Evolutionary conservation across 2,329 filamentous ascomycete species (phyloP).

Genomic region (Sordariomycetes sp.): DNA sequence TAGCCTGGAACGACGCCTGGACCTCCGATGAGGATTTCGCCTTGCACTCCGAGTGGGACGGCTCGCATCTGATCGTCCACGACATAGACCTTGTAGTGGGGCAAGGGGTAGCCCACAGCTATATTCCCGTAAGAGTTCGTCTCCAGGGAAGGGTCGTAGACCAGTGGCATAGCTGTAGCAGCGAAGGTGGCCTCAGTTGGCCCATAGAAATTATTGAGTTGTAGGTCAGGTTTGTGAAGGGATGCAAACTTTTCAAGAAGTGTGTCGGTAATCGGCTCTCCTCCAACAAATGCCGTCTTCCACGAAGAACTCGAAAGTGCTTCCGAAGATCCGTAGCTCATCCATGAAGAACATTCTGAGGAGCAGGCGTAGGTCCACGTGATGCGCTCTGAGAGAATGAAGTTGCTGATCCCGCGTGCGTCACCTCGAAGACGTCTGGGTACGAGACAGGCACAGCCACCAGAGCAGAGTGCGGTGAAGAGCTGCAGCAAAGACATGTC

Average conservation of each 20-base stretch:
- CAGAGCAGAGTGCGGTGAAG: slow-evolving; percentile 19
- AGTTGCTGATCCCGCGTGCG: slow-evolving; percentile 17
- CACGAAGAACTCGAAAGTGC: slow-evolving; percentile 6
- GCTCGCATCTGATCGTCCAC: slow-evolving; percentile 18
- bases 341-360: slow-evolving; percentile 26
- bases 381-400: slow-evolving; percentile 20
- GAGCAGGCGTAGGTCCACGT: slow-evolving; percentile 25
- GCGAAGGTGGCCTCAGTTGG: slow-evolving; percentile 16
- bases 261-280: slow-evolving; percentile 15
- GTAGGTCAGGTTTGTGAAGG: slow-evolving; percentile 2
- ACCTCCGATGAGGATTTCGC: slow-evolving; percentile 7
- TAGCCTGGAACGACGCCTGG: slow-evolving; percentile 5
- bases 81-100: slow-evolving; percentile 26
- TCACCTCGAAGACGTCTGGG: slow-evolving; percentile 17
- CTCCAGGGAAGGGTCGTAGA: background rate
- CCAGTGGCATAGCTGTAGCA: background rate
- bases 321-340: slow-evolving; percentile 10
- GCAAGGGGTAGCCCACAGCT: slow-evolving; percentile 6
- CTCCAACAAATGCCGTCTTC: slow-evolving; percentile 6
- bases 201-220: slow-evolving; percentile 17
- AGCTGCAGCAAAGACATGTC: slow-evolving; percentile 26
- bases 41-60: slow-evolving; percentile 5
- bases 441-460: slow-evolving; percentile 23
- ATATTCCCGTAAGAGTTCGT: too few relatives aligned
- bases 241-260: slow-evolving; percentile 7